Percentiles rank a stretch among this genome's conserved stretches.
Conservation (phyloP, 768 basidiomycete species). For the Mycena pura region DNA sequence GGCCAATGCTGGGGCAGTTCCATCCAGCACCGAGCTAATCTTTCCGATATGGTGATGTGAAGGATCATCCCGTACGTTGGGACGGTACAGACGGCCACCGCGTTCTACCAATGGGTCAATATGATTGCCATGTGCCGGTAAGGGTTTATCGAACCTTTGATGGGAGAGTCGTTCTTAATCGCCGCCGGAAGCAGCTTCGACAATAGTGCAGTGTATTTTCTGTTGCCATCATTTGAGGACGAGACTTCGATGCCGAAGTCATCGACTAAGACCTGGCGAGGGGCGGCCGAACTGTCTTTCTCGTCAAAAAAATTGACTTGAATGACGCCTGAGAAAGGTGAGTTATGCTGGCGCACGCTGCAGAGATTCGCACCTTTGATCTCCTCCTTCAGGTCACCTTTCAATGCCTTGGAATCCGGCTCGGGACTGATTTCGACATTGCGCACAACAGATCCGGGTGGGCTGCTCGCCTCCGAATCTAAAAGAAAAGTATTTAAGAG, state of each 20-base stretch:
- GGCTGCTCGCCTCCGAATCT: no score
- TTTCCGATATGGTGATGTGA: constrained; percentile 1
- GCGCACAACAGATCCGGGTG: not conserved
- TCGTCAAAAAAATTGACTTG: constrained; percentile 9
- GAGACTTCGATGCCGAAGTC: not conserved
- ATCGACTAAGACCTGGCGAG: not conserved
- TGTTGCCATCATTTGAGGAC: not conserved
- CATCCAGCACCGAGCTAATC: no score
- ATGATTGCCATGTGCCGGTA: not conserved
- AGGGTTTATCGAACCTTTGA: not conserved
- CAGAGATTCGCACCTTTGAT: not conserved
- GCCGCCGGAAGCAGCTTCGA: constrained; percentile 5
- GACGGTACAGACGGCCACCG: constrained; percentile 9
- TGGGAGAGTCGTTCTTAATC: constrained; percentile 3
- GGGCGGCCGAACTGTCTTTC: not conserved
- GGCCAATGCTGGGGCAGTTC: not conserved
- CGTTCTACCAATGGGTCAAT: not conserved
- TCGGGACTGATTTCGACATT: not conserved
- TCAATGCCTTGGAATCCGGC: not conserved
- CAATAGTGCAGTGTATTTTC: not conserved
- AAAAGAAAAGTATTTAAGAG: no score
- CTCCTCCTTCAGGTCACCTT: not conserved
- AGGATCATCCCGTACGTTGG: not conserved
- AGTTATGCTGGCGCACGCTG: not conserved
- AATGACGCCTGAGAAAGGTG: not conserved